Evolutionary conservation across 1,284 basidiomycete genomes (phyloP).

Genomic region (Cutaneotrichosporon sp.): DNA sequence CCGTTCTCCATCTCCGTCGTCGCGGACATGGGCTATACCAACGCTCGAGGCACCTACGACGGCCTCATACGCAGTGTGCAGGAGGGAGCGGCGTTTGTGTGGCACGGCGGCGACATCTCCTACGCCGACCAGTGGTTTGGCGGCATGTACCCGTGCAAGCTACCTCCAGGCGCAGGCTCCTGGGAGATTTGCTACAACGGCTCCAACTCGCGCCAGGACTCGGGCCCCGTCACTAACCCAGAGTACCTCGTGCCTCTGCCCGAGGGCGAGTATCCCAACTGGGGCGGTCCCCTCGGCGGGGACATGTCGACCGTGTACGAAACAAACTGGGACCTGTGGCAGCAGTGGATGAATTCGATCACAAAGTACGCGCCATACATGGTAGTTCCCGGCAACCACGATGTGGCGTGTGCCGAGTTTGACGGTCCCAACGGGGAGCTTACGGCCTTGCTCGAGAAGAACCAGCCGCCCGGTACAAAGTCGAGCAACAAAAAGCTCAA

Average conservation of each 20-base stretch:
- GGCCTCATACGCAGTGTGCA: conserved; percentile 25
- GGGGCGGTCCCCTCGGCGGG: conserved; percentile 27
- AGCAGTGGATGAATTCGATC: conserved; percentile 37
- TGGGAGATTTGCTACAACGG: conserved; percentile 33
- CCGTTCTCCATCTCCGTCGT: conserved; percentile 34
- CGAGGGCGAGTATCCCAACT: conserved; percentile 23
- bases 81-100: conserved; percentile 28
- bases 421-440: conserved; percentile 25
- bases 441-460: conserved; percentile 19
- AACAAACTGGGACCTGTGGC: conserved; percentile 42
- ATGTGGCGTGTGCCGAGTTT: conserved; percentile 24
- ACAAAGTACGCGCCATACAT: conserved; percentile 35
- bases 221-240: conserved; percentile 14
- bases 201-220: conserved; percentile 8
- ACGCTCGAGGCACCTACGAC: conserved; percentile 36
- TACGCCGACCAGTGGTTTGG: conserved; percentile 44
- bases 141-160: conserved; percentile 20
- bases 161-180: not conserved
- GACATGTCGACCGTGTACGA: conserved; percentile 32
- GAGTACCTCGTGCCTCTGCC: conserved; percentile 26
- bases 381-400: conserved; percentile 21
- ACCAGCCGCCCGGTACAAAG: conserved; percentile 4
- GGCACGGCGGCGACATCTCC: conserved; percentile 43
- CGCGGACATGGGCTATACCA: conserved; percentile 46
- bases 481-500: conserved; percentile 13